A percentile compares a stretch with the other conserved stretches of the same genome.
Conservation (phyloP, 148 eudicot species). For the Chenopodium suecicum region DNA sequence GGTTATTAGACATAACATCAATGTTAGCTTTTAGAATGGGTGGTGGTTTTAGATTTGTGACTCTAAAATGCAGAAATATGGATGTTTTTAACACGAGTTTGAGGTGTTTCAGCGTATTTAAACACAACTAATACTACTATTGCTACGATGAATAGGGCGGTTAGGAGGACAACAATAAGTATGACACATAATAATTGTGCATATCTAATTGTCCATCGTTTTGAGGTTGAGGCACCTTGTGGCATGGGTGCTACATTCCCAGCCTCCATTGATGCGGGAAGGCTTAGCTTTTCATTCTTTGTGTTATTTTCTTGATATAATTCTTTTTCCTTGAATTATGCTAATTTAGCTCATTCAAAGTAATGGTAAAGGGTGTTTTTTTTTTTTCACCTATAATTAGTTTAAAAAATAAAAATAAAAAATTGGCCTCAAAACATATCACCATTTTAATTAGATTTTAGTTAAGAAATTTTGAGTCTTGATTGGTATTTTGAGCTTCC, state of each 20-base stretch:
- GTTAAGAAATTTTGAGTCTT: too few relatives aligned
- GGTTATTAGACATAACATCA: background rate
- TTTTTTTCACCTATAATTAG: background rate
- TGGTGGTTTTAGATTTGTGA: background rate
- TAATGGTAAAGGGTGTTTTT: background rate
- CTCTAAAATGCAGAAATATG: constrained; percentile 6
- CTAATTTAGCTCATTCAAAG: background rate
- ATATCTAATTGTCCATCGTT: background rate
- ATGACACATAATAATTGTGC: background rate
- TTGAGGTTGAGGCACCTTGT: background rate
- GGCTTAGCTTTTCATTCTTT: background rate
- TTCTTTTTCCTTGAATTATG: background rate
- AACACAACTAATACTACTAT: background rate
- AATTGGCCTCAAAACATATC: background rate
- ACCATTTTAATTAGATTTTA: background rate
- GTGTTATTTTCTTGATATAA: background rate
- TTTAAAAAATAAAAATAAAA: too few relatives aligned
- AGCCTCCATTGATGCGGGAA: constrained; percentile 3
- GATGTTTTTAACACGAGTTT: constrained; percentile 2
- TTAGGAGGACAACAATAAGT: background rate
- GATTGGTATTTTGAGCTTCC: background rate
- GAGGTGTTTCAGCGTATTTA: constrained; percentile 3
- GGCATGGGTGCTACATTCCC: background rate
- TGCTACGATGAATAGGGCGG: background rate
- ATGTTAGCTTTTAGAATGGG: background rate